A percentile compares a stretch with the other conserved stretches of the same genome.
phyloP scores from a whole-genome alignment of 495 filamentous ascomycete genomes.

The Penicillium samsonianum region DNA sequence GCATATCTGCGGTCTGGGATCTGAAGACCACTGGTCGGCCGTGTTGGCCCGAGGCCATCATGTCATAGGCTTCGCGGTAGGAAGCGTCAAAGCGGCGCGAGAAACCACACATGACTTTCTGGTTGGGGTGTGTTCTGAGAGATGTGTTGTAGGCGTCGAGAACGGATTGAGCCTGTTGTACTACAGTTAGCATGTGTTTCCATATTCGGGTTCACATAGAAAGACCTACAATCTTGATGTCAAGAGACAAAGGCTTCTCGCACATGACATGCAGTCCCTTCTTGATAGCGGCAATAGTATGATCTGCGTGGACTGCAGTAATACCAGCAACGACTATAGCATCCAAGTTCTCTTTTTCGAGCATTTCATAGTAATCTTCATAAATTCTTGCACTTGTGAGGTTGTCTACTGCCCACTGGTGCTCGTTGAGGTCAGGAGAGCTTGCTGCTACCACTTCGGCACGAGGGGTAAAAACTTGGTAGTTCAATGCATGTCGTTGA shows the following conservation, averaged over 20 bases:
- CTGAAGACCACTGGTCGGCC: conserved; percentile 51
- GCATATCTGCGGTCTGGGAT: conserved; percentile 54
- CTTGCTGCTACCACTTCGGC: conserved; percentile 52
- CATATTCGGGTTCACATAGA: not conserved
- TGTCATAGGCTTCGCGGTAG: conserved; percentile 42
- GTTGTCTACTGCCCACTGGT: conserved; percentile 44
- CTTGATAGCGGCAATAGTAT: conserved; percentile 50
- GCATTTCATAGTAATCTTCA: conserved; percentile 50
- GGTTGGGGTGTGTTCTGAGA: conserved; percentile 37
- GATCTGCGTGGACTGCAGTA: conserved; percentile 44
- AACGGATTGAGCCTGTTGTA: conserved; percentile 47
- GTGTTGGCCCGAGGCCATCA: conserved; percentile 44
- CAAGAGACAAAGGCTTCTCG: conserved; percentile 51
- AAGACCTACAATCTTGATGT: conserved; percentile 43
- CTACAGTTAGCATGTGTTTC: not conserved
- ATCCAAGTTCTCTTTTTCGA: conserved; percentile 48
- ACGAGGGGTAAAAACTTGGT: conserved; percentile 44
- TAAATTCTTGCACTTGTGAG: conserved; percentile 41
- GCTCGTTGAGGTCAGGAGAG: conserved; percentile 42
- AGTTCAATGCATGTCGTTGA: conserved; percentile 42
- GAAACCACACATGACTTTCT: conserved; percentile 59
- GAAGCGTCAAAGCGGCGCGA: conserved; percentile 53
- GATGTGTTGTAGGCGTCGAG: conserved; percentile 40
- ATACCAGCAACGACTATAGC: conserved; percentile 50
- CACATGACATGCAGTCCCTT: conserved; percentile 51